A percentile compares a stretch with the other conserved stretches of the same genome.
Evolutionary conservation across 345 rosid genomes (phyloP).

Genomic region (Mangifera indica): DNA sequence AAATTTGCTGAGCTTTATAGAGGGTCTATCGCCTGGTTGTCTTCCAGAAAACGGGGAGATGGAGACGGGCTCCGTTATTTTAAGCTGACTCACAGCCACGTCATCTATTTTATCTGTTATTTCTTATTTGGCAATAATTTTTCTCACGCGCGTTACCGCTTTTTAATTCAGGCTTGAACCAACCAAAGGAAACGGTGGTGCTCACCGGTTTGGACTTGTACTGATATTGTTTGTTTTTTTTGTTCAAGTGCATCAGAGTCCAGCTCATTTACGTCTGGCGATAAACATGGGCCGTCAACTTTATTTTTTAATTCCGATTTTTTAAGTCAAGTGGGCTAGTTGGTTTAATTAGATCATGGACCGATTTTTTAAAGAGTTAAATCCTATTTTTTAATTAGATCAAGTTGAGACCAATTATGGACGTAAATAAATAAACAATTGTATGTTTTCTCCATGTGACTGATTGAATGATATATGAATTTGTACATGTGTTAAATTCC

Average conservation of each 20-base stretch:
- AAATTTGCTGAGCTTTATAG: background rate
- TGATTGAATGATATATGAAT: too few relatives aligned
- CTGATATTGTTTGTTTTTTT: background rate
- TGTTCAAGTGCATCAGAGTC: background rate
- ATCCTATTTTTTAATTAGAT: too few relatives aligned
- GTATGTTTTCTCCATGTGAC: too few relatives aligned
- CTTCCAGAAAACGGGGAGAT: background rate
- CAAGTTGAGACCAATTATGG: too few relatives aligned
- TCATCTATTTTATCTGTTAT: background rate
- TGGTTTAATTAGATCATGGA: too few relatives aligned
- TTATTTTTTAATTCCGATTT: background rate
- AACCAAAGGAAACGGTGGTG: too few relatives aligned
- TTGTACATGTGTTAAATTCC: too few relatives aligned
- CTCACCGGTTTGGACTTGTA: too few relatives aligned
- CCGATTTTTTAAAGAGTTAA: too few relatives aligned
- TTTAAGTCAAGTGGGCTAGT: background rate
- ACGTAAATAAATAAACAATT: too few relatives aligned
- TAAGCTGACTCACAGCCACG: conserved; percentile 14
- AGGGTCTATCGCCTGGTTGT: background rate
- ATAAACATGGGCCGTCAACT: background rate
- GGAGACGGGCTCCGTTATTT: background rate
- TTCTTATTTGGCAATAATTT: background rate
- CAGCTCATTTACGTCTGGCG: background rate
- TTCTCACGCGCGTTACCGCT: conserved; percentile 7
- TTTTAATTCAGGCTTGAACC: background rate